Base-by-base conservation (phyloP, 495 filamentous ascomycete genomes). In the Acidomyces sp. region DNA sequence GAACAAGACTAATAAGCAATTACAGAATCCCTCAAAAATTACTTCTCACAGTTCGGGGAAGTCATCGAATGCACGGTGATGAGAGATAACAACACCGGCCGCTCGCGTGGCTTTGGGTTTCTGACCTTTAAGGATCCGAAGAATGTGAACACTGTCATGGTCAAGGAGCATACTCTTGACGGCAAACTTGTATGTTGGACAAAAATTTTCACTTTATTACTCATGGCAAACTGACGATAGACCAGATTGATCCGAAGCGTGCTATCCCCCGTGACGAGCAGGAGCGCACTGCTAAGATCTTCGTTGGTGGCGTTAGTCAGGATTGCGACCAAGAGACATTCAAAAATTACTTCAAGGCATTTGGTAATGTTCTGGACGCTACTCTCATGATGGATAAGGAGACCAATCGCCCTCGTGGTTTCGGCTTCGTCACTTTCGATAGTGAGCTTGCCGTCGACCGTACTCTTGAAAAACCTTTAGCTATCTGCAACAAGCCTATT, bases 371-470 rank as follows among this genome's bases (percentile, higher is more conserved):
- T 21, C 77, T 97, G 31, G 90, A 97, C 60, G 90, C 90, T 9
- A 97, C 90, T 1, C 72, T 97, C 15, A 97, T 97, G 90, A 97
- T 97, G 72, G 90, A 97, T 61, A 97, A 97, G 62, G 90, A 97
- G 55, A 96, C 90, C 6, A 87, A 87, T 23, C 77, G 90, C 17
- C 90, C 90, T 3, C 77, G 90, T 45, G 90, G 90, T 7, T 97
- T 97, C 53, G 90, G 90, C n/a, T 97, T 97, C 54, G 90, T 97
- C 27, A 97, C 90, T 0, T 97, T 97, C 48, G 90, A 97, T 59
- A 87, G 80, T 51, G 90, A 96, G 52, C 80, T 81, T 15, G 92
- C 92, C 32, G 90, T 97, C 20, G 90, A 97, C 44, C 81, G 82
- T 28, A 88, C 86, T 31, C 73, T 96, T 9, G 64, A 68, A 20